Evolutionary conservation across 148 eudicot genomes (phyloP), one percentile per base, ranked within the genome.

Genomic region (Vaccinium darrowii): DNA sequence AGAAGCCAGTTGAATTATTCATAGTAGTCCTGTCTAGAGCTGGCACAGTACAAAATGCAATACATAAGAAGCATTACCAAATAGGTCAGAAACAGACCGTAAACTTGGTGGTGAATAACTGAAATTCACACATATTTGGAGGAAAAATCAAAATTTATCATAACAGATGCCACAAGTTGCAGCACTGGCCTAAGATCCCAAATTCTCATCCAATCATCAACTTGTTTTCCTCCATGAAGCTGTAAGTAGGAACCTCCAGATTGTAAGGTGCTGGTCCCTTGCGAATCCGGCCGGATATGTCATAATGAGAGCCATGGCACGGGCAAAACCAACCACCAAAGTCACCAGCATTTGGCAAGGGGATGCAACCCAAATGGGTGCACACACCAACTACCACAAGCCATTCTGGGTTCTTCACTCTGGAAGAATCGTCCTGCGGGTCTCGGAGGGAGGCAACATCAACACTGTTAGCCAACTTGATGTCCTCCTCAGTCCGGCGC

Each of bases 281-380:
- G 74, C 88, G 90, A 77, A 88, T 88, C 82, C 90, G 83, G 50
- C 90, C 90, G 36, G 90, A 88, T 50, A 85, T 85, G 78, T 88
- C 89, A 12, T 88, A 88, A 49, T 88, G 89, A 0, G 89, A 88
- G 1, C 89, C 90, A 79, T 85, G 87, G 81, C 89, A 88, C 10
- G 89, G 89, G 86, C 89, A 88, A 85, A 88, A 85, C 89, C 90
- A 88, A 16, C 90, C 90, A n/a, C 90, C 85, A 73, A 65, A 88
- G 53, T 88, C 90, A 52, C 90, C 88, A 80, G 90, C 88, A 83
- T 88, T 88, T 51, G 89, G 89, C 71, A 88, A 54, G 7, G 87
- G 89, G 43, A 87, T 87, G 80, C 87, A 87, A 1, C 89, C 87
- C 85, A 88, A 30, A 74, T 88, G 90, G 49, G 88, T 88, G 79